Evolutionary conservation across 2,329 filamentous ascomycete genomes (phyloP), one percentile per base, ranked within the genome.

Genomic region (Apiospora rasikravindrae): DNA sequence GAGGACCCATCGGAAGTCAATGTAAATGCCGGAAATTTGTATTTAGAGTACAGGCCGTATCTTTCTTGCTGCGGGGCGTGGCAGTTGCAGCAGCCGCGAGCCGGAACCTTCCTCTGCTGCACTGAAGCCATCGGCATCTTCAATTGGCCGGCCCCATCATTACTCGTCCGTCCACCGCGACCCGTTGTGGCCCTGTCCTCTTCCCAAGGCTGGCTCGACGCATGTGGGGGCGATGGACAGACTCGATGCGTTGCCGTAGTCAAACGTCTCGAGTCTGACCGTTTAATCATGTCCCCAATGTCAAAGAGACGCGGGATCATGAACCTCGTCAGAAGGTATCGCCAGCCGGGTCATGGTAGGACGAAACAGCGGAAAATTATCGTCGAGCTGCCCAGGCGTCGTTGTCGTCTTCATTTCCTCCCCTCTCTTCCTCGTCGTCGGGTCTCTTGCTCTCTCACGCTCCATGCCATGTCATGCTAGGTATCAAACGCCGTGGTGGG

Each of bases 401-500:
- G 29, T 24, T 24, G 19, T 24, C 33, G 19, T 14, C 45, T 40
- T 64, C 57, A 10, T 40, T 64, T 10, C 57, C 10, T 40, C 22
- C 33, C 45, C 22, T 40, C 29, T 33, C 16, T 6, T 40, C 57
- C 57, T n/a, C 29, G 13, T n/a, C n/a, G 19, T 49, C 33, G n/a
- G 16, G 22, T 64, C 57, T 64, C 29, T 64, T 5, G n/a, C 33
- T n/a, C 10, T n/a, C 33, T 24, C 57, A 64, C 53, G 53, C 57
- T 40, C 57, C 57, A 64, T 64, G 57, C 33, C 57, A 64, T 33
- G 57, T 64, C 57, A 64, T 64, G 57, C 57, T 64, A 64, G 57
- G 57, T 64, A 64, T 64, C 57, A 64, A 64, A 64, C 57, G 57
- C 57, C 57, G 33, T 64, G n/a, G 22, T 64, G 57, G 33, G 40